A percentile compares a stretch with the other conserved stretches of the same genome.
Conservation (phyloP, 805 yeast species). For the Nakazawaea molendinolei region DNA sequence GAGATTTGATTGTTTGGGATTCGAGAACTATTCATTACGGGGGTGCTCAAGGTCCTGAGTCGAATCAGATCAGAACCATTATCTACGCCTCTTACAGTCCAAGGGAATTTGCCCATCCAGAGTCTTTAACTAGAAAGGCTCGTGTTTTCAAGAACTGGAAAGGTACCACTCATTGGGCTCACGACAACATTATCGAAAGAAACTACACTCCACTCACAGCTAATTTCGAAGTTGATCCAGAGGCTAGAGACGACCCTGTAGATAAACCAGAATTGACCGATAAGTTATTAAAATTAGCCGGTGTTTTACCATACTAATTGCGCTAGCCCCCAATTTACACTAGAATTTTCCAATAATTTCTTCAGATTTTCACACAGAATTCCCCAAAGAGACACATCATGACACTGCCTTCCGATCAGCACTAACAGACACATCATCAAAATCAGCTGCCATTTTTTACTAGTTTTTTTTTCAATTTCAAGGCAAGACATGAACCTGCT, state of each 20-base stretch:
- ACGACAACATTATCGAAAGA: constrained; percentile 20
- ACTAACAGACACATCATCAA: no score
- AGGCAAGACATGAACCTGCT: no score
- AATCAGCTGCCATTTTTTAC: constrained; percentile 1
- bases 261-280: constrained; percentile 21
- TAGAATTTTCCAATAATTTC: no score
- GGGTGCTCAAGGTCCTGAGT: constrained; percentile 19
- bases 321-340: no score
- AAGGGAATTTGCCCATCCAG: constrained; percentile 25
- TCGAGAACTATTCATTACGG: constrained; percentile 28
- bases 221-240: constrained; percentile 20
- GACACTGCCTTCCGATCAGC: no score
- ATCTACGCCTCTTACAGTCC: constrained; percentile 26
- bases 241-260: constrained; percentile 19
- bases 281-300: constrained; percentile 23
- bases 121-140: constrained; percentile 17
- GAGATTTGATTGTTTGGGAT: constrained; percentile 30
- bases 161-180: constrained; percentile 29
- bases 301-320: constrained; percentile 14
- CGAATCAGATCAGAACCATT: constrained; percentile 22
- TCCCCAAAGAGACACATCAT: no score
- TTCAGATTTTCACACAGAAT: no score
- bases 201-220: constrained; percentile 12
- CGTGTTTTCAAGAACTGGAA: constrained; percentile 20
- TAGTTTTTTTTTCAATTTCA: neutral